Evolutionary conservation across 139 green algal species (phyloP).

Genomic region (Dunaliella primolecta): DNA sequence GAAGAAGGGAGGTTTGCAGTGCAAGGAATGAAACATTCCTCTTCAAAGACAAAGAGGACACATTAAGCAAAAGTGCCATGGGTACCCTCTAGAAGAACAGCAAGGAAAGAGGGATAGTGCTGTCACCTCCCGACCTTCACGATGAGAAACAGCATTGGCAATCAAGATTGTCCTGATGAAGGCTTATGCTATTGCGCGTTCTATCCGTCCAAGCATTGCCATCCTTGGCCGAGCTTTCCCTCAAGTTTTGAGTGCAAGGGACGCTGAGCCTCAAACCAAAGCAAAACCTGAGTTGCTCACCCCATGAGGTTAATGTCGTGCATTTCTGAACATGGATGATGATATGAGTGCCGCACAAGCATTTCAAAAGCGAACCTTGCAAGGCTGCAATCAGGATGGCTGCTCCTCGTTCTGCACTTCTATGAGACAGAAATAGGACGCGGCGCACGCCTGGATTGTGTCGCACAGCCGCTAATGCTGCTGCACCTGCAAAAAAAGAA

Average conservation of each 20-base stretch:
- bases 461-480: background rate
- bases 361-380: background rate
- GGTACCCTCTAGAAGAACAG: background rate
- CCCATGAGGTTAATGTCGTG: too few species aligned
- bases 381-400: background rate
- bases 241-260: background rate
- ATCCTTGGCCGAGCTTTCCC: background rate
- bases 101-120: background rate
- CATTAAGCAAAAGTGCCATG: background rate
- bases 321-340: background rate
- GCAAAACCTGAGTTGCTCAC: too few species aligned
- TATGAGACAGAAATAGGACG: background rate
- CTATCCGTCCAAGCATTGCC: background rate
- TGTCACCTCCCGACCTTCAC: too few species aligned
- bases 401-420: background rate
- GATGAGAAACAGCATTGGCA: background rate
- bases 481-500: background rate
- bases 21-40: background rate
- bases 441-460: background rate
- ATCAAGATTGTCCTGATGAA: too few species aligned
- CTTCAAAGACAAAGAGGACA: too few species aligned
- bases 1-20: background rate
- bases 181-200: background rate
- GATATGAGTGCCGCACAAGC: background rate
- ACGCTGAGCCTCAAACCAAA: too few species aligned